These are phyloP conservation scores for Aureobasidium vineae DNA, from an alignment of 2,329 filamentous ascomycete genomes.

Conservation along the genomic window DNA sequence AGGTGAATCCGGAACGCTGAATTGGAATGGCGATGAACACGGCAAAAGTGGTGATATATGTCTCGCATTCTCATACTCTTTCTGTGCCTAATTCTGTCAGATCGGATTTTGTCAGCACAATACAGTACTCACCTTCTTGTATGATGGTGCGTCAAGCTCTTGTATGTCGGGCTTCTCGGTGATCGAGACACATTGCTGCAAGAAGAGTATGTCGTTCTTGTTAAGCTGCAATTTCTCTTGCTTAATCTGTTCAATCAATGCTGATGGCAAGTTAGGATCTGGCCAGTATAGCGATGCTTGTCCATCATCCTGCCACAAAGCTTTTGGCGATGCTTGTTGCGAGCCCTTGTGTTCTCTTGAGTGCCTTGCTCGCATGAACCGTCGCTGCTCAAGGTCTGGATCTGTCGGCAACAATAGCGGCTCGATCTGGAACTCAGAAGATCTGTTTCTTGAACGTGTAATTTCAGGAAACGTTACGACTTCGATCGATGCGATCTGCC, in stretches of 20 bases:
- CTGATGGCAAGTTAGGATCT: conserved; percentile 36
- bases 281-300: conserved; percentile 41
- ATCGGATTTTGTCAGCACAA: background rate
- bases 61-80: conserved; percentile 12
- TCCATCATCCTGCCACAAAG: conserved; percentile 43
- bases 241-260: conserved; percentile 32
- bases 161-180: background rate
- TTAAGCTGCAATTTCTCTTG: conserved; percentile 41
- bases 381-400: conserved; percentile 43
- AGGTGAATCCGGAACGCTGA: conserved; percentile 14
- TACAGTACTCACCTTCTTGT: background rate
- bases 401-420: conserved; percentile 45
- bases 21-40: conserved; percentile 6
- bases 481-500: background rate
- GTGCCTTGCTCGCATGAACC: conserved; percentile 35
- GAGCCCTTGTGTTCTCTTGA: conserved; percentile 11
- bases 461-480: background rate
- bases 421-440: conserved; percentile 41
- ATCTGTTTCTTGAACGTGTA: background rate
- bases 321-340: conserved; percentile 39
- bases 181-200: conserved; percentile 2
- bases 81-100: background rate
- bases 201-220: conserved; percentile 34
- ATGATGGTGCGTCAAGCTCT: background rate
- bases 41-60: conserved; percentile 5